phyloP scores from a whole-genome alignment of 2,329 filamentous ascomycete species.

The Thelonectria discophora region DNA sequence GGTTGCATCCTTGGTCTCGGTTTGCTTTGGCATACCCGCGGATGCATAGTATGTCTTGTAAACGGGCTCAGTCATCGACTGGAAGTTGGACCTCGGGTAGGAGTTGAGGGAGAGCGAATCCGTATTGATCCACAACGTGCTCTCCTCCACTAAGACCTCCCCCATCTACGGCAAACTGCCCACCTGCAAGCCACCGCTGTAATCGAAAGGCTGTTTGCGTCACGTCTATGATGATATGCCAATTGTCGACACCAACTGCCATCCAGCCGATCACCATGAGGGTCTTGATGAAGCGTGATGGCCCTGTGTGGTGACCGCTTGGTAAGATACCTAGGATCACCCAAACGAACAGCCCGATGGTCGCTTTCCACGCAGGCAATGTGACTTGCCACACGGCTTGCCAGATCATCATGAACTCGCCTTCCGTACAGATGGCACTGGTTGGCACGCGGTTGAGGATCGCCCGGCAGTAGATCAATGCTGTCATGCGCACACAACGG shows the following conservation, averaged over 20 bases:
- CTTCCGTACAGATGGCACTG: slow-evolving; percentile 48
- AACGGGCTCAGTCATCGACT: slow-evolving; percentile 18
- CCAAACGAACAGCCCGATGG: slow-evolving; percentile 61
- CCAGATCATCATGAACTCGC: slow-evolving; percentile 57
- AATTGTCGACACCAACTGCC: slow-evolving; percentile 59
- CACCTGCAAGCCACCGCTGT: slow-evolving; percentile 53
- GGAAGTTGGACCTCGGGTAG: slow-evolving; percentile 35
- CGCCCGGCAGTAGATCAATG: slow-evolving; percentile 58
- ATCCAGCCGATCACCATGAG: slow-evolving; percentile 54
- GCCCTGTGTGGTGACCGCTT: slow-evolving; percentile 49
- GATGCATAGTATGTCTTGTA: neutral
- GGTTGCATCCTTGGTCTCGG: neutral
- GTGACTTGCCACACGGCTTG: slow-evolving; percentile 57
- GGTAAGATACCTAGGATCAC: slow-evolving; percentile 54
- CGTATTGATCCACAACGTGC: slow-evolving; percentile 39
- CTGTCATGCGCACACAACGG: slow-evolving; percentile 55
- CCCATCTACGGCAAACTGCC: slow-evolving; percentile 16
- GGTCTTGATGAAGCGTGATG: slow-evolving; percentile 57
- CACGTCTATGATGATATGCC: slow-evolving; percentile 54
- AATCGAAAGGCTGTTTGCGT: slow-evolving; percentile 50
- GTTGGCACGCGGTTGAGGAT: slow-evolving; percentile 55
- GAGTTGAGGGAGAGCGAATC: slow-evolving; percentile 34
- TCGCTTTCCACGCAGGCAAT: slow-evolving; percentile 55
- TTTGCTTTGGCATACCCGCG: neutral
- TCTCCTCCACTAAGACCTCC: slow-evolving; percentile 39